Percentiles rank a stretch among this genome's conserved stretches.
These are phyloP conservation scores for Parachlorella kessleri DNA, from an alignment of 139 green algal genomes.

Conservation along the genomic window DNA sequence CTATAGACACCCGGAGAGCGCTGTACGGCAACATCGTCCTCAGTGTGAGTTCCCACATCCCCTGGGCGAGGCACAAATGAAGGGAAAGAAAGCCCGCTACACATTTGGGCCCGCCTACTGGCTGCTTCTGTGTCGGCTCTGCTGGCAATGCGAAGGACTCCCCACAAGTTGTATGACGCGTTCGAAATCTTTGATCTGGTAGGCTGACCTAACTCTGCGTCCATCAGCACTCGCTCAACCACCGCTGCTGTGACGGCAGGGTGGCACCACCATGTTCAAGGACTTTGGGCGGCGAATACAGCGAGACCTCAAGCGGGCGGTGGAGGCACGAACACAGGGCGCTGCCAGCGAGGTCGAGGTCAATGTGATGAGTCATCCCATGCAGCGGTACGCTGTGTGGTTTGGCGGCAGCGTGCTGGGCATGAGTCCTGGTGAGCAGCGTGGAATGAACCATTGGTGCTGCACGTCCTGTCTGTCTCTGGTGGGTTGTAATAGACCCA, in stretches of 20 bases:
- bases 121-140: too few relatives aligned
- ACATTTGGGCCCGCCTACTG: too few relatives aligned
- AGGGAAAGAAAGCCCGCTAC: too few relatives aligned
- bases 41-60: slow-evolving; percentile 27
- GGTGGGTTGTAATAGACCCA: not conserved
- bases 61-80: too few relatives aligned
- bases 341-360: slow-evolving; percentile 43
- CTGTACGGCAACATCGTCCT: slow-evolving; percentile 77
- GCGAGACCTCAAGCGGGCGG: slow-evolving; percentile 58
- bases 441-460: too few relatives aligned
- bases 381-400: slow-evolving; percentile 79
- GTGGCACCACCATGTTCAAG: slow-evolving; percentile 79
- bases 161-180: too few relatives aligned
- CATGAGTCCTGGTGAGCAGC: slow-evolving; percentile 9
- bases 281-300: slow-evolving; percentile 71
- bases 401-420: slow-evolving; percentile 79
- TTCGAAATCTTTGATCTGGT: too few relatives aligned
- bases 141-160: too few relatives aligned
- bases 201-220: too few relatives aligned
- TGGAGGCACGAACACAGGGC: slow-evolving; percentile 47
- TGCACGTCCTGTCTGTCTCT: not conserved
- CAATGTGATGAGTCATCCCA: slow-evolving; percentile 64
- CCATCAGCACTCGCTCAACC: too few relatives aligned
- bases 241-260: too few relatives aligned
- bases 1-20: slow-evolving; percentile 80